A percentile compares a stretch with the other conserved stretches of the same genome.
These are phyloP conservation scores for Ligustrum vulgare DNA, from an alignment of 257 asterid species.

Conservation along the genomic window DNA sequence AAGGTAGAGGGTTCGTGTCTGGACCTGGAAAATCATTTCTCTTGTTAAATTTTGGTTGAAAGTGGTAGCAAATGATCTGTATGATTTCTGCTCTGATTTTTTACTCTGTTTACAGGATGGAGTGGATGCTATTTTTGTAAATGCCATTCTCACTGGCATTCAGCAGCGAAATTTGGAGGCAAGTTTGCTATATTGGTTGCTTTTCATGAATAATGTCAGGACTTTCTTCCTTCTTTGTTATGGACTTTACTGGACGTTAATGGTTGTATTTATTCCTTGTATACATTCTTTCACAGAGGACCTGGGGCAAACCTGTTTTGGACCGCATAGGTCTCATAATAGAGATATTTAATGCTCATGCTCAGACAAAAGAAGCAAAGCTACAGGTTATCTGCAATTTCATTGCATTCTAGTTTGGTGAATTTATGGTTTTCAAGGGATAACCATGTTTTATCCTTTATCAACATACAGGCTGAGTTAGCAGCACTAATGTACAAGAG, in stretches of 20 bases:
- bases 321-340: constrained; percentile 92
- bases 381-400: constrained; percentile 58
- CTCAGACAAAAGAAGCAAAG: constrained; percentile 97
- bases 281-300: constrained; percentile 43
- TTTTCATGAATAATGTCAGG: not conserved
- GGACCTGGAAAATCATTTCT: constrained; percentile 10
- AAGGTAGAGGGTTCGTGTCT: constrained; percentile 42
- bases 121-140: constrained; percentile 88
- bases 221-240: not conserved
- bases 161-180: constrained; percentile 96
- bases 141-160: constrained; percentile 73
- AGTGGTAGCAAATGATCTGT: constrained; percentile 9
- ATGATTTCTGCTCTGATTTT: not conserved
- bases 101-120: constrained; percentile 45
- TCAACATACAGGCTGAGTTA: constrained; percentile 73
- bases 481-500: constrained; percentile 96
- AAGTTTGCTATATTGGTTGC: constrained; percentile 28
- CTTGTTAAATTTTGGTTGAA: not conserved
- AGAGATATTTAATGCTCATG: constrained; percentile 97
- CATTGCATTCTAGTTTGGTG: constrained; percentile 17
- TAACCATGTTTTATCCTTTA: not conserved
- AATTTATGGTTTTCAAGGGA: constrained; percentile 1
- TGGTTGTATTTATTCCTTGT: constrained; percentile 10
- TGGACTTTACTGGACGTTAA: not conserved
- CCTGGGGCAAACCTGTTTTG: constrained; percentile 87